Base-by-base conservation (phyloP, 768 basidiomycete genomes). In the Lentinula raphanica region DNA sequence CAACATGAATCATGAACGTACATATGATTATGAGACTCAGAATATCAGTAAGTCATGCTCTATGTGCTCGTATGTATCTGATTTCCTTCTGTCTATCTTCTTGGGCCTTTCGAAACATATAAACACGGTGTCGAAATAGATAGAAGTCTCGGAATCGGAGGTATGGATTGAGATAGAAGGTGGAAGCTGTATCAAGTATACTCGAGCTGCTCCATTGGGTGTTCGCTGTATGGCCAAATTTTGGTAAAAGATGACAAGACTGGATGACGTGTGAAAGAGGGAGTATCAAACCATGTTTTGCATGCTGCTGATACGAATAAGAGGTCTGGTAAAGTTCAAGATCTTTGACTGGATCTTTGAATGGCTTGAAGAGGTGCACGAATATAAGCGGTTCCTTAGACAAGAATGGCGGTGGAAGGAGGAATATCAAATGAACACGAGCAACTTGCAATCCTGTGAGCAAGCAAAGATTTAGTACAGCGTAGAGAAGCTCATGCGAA, bases 391-490 rank as follows among this genome's bases (percentile, higher is more conserved):
- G 66, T 23, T 67, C 49, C 2, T 29, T 27, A 42, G 60, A 61
- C 1, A 45, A 63, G 49, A 58, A 40, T 2, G 58, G 31, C 1
- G 56, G 59, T 11, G 69, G 65, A 13, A 72, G 58, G 3, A 45
- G 27, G 54, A 72, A 71, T 8, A 72, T 66, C 19, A 66, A 56
- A 1, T 62, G 63, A 17, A 72, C 65, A 23, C 66, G 69, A n/a
- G 65, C 65, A 15, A 65, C 59, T 25, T 62, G 70, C 61, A 58
- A 67, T 28, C 51, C 64, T 68, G 29, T 1, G 27, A n/a, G n/a
- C 7, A 32, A 44, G 23, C 1, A 25, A 31, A 12, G 4, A 15
- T 25, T 61, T n/a, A n/a, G n/a, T n/a, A n/a, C n/a, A n/a, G n/a
- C n/a, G n/a, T n/a, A n/a, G n/a, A n/a, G n/a, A n/a, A n/a, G n/a